A percentile compares a stretch with the other conserved stretches of the same genome.
These are phyloP conservation scores for Galeopsis tetrahit DNA, from an alignment of 257 asterid species.

Conservation along the genomic window DNA sequence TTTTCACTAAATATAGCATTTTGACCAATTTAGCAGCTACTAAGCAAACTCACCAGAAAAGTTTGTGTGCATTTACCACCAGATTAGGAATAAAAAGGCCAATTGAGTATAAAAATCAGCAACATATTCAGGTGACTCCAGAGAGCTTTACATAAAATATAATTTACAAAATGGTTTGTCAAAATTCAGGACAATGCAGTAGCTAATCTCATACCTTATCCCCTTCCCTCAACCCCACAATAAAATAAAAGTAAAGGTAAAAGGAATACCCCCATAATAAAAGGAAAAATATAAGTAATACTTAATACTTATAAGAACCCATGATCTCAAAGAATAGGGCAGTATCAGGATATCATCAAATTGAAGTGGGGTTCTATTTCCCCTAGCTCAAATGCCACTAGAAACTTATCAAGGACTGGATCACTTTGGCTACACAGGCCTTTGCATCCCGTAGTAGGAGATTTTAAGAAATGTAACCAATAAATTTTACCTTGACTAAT, in stretches of 20 bases:
- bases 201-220: not conserved
- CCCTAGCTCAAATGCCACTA: constrained; percentile 7
- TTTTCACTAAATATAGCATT: constrained; percentile 10
- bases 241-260: not conserved
- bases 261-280: not conserved
- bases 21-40: constrained; percentile 2
- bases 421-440: constrained; percentile 11
- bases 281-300: not conserved
- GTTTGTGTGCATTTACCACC: constrained; percentile 17
- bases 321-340: not conserved
- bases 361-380: constrained; percentile 1
- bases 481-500: not conserved
- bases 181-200: not conserved
- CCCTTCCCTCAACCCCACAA: not conserved
- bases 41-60: not conserved
- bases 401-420: not conserved
- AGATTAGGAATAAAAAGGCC: not conserved
- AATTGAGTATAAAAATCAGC: not conserved
- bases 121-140: constrained; percentile 2
- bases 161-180: not conserved
- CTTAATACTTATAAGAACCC: not conserved
- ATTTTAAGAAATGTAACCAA: not conserved
- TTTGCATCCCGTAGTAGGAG: not conserved
- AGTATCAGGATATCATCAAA: constrained; percentile 2
- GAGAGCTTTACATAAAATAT: not conserved